These are phyloP conservation scores for Saccharomyces hybrid DNA, from an alignment of 1,139 yeast species.

Conservation along the genomic window DNA sequence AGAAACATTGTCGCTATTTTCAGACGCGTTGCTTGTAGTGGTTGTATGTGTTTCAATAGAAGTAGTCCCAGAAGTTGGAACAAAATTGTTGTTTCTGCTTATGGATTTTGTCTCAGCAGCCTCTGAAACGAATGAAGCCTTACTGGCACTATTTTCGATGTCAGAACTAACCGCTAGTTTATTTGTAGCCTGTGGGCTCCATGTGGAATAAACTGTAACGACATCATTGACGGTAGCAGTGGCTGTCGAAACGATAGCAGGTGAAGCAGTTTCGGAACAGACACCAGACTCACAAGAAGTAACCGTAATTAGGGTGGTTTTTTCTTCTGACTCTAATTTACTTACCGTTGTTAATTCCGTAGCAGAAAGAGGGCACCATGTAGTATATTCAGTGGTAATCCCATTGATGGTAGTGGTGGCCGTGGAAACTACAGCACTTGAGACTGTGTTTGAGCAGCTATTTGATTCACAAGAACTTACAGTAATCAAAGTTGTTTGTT, in stretches of 20 bases:
- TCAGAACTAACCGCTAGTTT: slow-evolving; percentile 1
- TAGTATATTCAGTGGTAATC: slow-evolving; percentile 30
- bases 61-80: not conserved
- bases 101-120: not conserved
- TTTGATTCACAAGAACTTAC: slow-evolving; percentile 41
- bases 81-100: not conserved
- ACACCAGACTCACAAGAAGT: slow-evolving; percentile 37
- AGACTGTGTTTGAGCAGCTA: slow-evolving; percentile 29
- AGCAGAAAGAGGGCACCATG: slow-evolving; percentile 30
- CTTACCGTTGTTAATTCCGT: slow-evolving; percentile 11
- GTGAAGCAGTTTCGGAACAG: slow-evolving; percentile 19
- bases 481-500: slow-evolving; percentile 39
- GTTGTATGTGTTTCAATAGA: not conserved
- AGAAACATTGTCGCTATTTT: not conserved
- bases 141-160: not conserved
- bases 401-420: slow-evolving; percentile 32
- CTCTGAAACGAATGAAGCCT: not conserved
- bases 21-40: not conserved
- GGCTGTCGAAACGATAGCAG: slow-evolving; percentile 10
- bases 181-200: slow-evolving; percentile 23
- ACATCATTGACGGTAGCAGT: slow-evolving; percentile 17
- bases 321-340: slow-evolving; percentile 24
- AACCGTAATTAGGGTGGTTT: slow-evolving; percentile 39
- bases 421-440: slow-evolving; percentile 32
- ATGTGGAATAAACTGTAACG: slow-evolving; percentile 27